Evolutionary conservation across 129 eudicot genomes (phyloP), one percentile per base, ranked within the genome.

Genomic region (Glebionis coronaria): DNA sequence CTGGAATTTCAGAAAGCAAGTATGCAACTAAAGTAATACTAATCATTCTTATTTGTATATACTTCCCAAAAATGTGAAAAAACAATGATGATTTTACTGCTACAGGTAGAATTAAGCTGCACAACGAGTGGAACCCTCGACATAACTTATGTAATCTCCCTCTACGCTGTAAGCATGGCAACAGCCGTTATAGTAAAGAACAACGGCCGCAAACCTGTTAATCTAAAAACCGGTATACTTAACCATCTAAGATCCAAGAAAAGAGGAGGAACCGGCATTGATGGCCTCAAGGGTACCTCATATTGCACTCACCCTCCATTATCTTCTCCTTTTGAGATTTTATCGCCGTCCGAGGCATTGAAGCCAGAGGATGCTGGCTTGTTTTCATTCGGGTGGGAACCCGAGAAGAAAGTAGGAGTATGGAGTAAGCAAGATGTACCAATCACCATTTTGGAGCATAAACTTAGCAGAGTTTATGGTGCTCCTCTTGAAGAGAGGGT

Each of bases 111-210:
- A 63, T 56, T 88, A 77, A 71, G 91, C 51, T 85, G 96, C 82
- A 73, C 70, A 19, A 84, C 70, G 1, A 83, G 90, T 73, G 95
- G 91, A 78, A 68, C 68, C 51, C 81, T 92, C 27, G 98, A 83
- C 12, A 73, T 88, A 65, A 81, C 82, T 29, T 88, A 88, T 60
- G 87, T 92, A 7, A 84, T 88, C 56, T 77, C 98, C 3, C 96
- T 91, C 16, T 91, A 88, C 64, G 91, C 88, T 1, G 56, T 85
- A 9, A 82, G 96, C 82, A 80, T 91, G 87, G 94, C 98, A 56
- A 81, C 98, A 13, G 96, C 98, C 18, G 95, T 91, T 21, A 78
- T 81, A 67, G 79, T 91, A 14, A 88, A 92, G 76, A 92, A 92
- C 81, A 92, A 83, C 1, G 96, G 96, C 1, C 77, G 76, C 0